Conservation (phyloP, 176 grass and related monocot genomes). For the Eremochloa ophiuroides region DNA sequence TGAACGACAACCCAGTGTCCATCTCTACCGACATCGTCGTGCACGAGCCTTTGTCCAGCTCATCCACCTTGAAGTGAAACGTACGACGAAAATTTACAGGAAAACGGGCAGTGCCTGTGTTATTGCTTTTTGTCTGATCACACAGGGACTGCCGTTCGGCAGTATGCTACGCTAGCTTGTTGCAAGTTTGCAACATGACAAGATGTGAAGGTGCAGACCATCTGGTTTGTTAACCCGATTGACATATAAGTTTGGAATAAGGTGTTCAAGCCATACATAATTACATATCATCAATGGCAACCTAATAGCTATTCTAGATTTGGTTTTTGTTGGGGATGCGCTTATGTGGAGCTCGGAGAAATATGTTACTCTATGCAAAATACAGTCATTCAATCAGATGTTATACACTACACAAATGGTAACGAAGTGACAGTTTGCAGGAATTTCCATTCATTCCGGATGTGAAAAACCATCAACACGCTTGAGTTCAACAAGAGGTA, state of each 20-base stretch:
- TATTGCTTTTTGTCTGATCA: constrained; percentile 29
- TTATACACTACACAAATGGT: neutral
- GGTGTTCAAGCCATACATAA: constrained; percentile 25
- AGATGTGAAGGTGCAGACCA: neutral
- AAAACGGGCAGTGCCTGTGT: constrained; percentile 8
- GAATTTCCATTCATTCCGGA: neutral
- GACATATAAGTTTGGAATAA: constrained; percentile 34
- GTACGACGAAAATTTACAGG: neutral
- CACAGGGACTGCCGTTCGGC: constrained; percentile 18
- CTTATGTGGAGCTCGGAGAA: neutral
- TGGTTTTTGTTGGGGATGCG: neutral
- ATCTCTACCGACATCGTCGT: constrained; percentile 63
- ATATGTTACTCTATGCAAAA: neutral
- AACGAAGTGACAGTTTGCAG: neutral
- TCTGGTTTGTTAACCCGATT: constrained; percentile 1
- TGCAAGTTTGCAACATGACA: constrained; percentile 15
- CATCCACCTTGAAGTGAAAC: constrained; percentile 2
- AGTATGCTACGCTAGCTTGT: neutral
- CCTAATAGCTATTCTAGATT: neutral
- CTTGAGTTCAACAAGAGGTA: constrained; percentile 1
- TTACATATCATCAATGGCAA: neutral
- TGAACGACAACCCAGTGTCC: constrained; percentile 57
- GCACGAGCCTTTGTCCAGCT: constrained; percentile 51
- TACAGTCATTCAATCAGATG: neutral
- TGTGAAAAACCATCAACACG: neutral